Percentiles rank a stretch among this genome's conserved stretches.
phyloP scores from a whole-genome alignment of 768 basidiomycete genomes.

The Leccinum ochraceum region DNA sequence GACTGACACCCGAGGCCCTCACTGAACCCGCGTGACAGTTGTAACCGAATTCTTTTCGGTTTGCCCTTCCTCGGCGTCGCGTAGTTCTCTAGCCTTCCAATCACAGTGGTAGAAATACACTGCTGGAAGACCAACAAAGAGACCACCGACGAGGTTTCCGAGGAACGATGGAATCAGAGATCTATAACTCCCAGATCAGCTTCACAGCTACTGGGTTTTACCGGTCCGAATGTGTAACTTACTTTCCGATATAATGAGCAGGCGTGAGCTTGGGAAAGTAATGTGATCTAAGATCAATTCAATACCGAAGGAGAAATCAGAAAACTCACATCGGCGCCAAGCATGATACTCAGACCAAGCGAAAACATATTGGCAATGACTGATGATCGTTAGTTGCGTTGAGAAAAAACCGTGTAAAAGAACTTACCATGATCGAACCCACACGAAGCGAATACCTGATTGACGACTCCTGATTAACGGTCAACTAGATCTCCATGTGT shows the following conservation, averaged over 20 bases:
- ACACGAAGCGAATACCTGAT: constrained; percentile 51
- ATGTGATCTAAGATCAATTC: background rate
- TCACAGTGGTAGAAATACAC: constrained; percentile 64
- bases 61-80: constrained; percentile 40
- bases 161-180: constrained; percentile 66
- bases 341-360: constrained; percentile 68
- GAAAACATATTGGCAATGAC: constrained; percentile 80
- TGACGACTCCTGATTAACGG: background rate
- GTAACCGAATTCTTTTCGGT: constrained; percentile 12
- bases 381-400: constrained; percentile 20
- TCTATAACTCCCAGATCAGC: constrained; percentile 24
- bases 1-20: background rate
- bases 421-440: constrained; percentile 66
- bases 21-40: constrained; percentile 6
- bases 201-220: background rate
- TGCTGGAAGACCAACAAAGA: constrained; percentile 64
- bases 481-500: background rate
- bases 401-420: background rate
- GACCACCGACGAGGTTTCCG: constrained; percentile 67
- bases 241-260: constrained; percentile 59
- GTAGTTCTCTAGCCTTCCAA: constrained; percentile 41
- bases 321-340: constrained; percentile 57
- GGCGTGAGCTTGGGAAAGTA: constrained; percentile 10
- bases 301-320: background rate
- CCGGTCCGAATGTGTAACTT: constrained; percentile 17